Evolutionary conservation across 257 asterid species (phyloP).

Genomic region (Ophiorrhiza pumila): DNA sequence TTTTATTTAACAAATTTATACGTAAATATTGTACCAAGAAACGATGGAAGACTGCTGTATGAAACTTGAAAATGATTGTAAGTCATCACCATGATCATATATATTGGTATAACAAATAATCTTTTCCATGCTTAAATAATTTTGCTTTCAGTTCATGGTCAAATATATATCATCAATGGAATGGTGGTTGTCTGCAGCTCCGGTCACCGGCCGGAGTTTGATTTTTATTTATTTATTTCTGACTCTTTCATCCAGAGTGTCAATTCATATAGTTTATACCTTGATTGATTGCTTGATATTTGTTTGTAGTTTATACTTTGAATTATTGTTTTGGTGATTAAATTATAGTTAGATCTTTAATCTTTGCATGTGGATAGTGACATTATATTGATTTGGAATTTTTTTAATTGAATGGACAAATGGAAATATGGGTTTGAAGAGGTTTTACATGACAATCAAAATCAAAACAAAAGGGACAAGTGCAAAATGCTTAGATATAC

Average conservation of each 20-base stretch:
- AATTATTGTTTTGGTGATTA: too few species aligned
- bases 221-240: background rate
- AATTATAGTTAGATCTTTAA: background rate
- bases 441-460: too few species aligned
- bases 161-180: too few species aligned
- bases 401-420: too few species aligned
- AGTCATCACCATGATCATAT: too few species aligned
- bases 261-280: too few species aligned
- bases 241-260: too few species aligned
- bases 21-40: constrained; percentile 2
- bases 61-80: background rate
- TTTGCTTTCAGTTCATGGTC: background rate
- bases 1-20: background rate
- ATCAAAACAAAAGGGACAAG: background rate
- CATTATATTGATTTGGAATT: background rate
- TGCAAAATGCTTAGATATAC: too few species aligned
- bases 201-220: background rate
- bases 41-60: background rate
- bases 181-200: constrained; percentile 8
- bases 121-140: background rate
- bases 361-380: background rate
- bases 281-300: too few species aligned
- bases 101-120: too few species aligned
- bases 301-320: too few species aligned
- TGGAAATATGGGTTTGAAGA: too few species aligned